Percentiles rank a stretch among this genome's conserved stretches.
Evolutionary conservation across 495 filamentous ascomycete species (phyloP).

Genomic region (Tuber melanosporum): DNA sequence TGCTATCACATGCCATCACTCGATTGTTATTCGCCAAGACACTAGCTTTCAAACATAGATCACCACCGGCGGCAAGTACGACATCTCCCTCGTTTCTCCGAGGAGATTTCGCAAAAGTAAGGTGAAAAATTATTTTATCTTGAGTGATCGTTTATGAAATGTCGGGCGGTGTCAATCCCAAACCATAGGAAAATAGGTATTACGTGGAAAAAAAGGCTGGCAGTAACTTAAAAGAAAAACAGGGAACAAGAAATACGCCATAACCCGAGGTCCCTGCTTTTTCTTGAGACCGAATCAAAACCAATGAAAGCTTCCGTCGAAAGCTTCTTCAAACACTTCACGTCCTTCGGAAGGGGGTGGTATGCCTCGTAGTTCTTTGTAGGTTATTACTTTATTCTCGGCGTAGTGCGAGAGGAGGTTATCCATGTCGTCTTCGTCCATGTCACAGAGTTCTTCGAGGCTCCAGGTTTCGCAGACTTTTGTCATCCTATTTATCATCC

Average conservation of each 20-base stretch:
- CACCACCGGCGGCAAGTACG: background rate
- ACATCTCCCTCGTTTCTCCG: background rate
- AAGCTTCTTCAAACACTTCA: constrained; percentile 47
- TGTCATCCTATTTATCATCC: constrained; percentile 60
- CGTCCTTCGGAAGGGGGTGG: constrained; percentile 40
- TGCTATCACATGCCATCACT: background rate
- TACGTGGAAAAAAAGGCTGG: background rate
- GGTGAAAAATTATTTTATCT: background rate
- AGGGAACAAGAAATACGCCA: background rate
- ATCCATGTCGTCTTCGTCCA: constrained; percentile 81
- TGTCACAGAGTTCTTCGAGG: constrained; percentile 75
- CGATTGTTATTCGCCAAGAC: background rate
- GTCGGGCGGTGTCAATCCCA: background rate
- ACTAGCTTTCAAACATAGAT: background rate
- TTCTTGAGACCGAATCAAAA: constrained; percentile 31
- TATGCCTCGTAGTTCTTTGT: constrained; percentile 47
- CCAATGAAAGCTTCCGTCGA: constrained; percentile 57
- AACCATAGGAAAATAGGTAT: background rate
- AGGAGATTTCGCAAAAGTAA: background rate
- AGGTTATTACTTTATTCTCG: constrained; percentile 47
- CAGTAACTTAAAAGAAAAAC: background rate
- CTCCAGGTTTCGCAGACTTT: constrained; percentile 81
- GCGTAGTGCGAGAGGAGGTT: constrained; percentile 63
- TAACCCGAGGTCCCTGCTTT: background rate
- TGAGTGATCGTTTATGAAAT: background rate